phyloP scores from a whole-genome alignment of 164 flowering plant genomes.

The Dillenia turbinata region DNA sequence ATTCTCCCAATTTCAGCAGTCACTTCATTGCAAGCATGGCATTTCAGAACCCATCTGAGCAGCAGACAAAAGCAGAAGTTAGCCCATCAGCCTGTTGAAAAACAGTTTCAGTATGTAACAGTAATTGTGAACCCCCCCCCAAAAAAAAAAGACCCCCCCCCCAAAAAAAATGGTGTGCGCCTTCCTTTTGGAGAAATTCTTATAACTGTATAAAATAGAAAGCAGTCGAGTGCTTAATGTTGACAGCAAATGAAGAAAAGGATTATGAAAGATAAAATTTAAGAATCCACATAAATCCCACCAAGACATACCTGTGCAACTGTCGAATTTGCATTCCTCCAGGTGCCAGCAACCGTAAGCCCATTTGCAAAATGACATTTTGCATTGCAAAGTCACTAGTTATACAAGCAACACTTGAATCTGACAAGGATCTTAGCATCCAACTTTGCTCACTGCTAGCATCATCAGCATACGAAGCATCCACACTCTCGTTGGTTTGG shows the following conservation, averaged over 20 bases:
- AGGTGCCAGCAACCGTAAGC: constrained; percentile 83
- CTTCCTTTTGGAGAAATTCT: neutral
- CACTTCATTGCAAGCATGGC: constrained; percentile 91
- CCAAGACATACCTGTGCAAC: constrained; percentile 66
- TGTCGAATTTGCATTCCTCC: constrained; percentile 95
- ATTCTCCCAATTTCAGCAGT: constrained; percentile 84
- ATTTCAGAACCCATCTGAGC: constrained; percentile 83
- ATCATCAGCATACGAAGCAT: constrained; percentile 51
- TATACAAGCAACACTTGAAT: constrained; percentile 88
- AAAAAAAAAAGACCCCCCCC: too few species aligned
- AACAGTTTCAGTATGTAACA: neutral
- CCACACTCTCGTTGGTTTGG: constrained; percentile 44
- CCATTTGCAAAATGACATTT: constrained; percentile 95
- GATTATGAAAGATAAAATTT: too few species aligned
- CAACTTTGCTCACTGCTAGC: constrained; percentile 82
- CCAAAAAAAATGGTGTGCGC: too few species aligned
- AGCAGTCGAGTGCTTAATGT: too few species aligned
- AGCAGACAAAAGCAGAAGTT: constrained; percentile 4
- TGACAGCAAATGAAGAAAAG: too few species aligned
- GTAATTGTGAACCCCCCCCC: too few species aligned
- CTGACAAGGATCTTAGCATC: constrained; percentile 78
- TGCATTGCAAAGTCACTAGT: constrained; percentile 98
- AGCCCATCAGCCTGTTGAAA: neutral
- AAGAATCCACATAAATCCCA: too few species aligned
- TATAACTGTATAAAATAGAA: too few species aligned